Evolutionary conservation across 139 green algal genomes (phyloP).

Genomic region (Mychonastes homosphaera): DNA sequence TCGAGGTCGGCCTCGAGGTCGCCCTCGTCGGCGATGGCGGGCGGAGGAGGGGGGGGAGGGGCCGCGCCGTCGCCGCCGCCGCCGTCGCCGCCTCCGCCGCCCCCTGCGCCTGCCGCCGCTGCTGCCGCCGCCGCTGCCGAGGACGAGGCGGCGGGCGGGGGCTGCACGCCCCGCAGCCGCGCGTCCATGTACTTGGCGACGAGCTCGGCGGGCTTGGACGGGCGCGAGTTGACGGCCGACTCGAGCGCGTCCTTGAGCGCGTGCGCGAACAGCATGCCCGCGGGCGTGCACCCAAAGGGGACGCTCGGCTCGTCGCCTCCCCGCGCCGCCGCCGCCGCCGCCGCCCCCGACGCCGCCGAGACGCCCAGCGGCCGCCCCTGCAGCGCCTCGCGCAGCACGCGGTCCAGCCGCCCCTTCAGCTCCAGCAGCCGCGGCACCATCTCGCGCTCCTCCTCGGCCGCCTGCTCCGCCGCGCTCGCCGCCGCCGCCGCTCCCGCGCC

Average conservation of each 20-base stretch:
- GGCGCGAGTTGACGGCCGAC: constrained; percentile 83
- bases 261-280: too few relatives aligned
- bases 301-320: too few relatives aligned
- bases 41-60: too few relatives aligned
- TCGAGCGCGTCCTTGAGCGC: constrained; percentile 87
- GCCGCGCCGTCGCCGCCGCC: not conserved
- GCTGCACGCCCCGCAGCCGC: too few relatives aligned
- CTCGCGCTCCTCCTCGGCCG: constrained; percentile 58
- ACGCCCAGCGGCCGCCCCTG: constrained; percentile 39
- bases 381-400: constrained; percentile 33
- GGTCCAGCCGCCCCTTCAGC: constrained; percentile 69
- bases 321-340: too few relatives aligned
- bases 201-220: constrained; percentile 83
- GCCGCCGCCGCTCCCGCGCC: not conserved
- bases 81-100: constrained; percentile 1
- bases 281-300: too few relatives aligned
- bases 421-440: constrained; percentile 80
- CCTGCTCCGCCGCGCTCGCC: not conserved
- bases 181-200: constrained; percentile 93
- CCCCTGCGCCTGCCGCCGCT: constrained; percentile 42
- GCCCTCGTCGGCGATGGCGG: too few relatives aligned
- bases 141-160: too few relatives aligned
- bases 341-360: constrained; percentile 60
- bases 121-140: constrained; percentile 43
- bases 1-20: constrained; percentile 84